Percentiles rank a stretch among this genome's conserved stretches.
phyloP scores from a whole-genome alignment of 331 rosid genomes.

The Ulmus americana region DNA sequence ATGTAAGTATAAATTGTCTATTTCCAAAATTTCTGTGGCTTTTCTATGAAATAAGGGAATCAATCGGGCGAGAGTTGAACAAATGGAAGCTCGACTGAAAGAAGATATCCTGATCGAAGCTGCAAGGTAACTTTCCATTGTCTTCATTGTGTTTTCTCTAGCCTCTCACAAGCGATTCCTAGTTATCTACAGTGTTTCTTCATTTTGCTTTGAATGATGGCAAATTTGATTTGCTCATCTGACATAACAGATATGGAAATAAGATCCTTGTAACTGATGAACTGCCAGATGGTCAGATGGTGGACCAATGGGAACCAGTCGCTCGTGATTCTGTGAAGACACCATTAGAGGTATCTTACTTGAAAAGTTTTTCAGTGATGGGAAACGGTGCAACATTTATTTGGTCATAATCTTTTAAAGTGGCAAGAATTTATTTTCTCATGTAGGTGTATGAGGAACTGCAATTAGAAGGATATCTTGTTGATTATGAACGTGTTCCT shows the following conservation, averaged over 20 bases:
- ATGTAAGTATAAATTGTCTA: background rate
- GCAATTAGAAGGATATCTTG: constrained; percentile 70
- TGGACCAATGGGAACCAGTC: constrained; percentile 92
- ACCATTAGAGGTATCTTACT: constrained; percentile 59
- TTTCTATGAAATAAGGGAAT: constrained; percentile 48
- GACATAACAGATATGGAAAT: constrained; percentile 62
- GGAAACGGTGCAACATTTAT: constrained; percentile 3
- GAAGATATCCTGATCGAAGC: constrained; percentile 70
- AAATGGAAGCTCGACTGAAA: constrained; percentile 73
- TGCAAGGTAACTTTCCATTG: constrained; percentile 50
- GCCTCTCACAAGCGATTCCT: constrained; percentile 4
- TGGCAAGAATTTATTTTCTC: background rate
- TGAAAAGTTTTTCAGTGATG: constrained; percentile 19
- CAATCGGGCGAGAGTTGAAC: constrained; percentile 67
- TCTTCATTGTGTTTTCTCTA: constrained; percentile 2
- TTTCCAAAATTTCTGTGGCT: constrained; percentile 7
- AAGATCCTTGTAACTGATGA: constrained; percentile 94
- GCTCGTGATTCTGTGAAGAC: constrained; percentile 65
- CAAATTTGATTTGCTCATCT: constrained; percentile 27
- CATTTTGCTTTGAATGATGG: constrained; percentile 22
- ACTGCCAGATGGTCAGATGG: constrained; percentile 97
- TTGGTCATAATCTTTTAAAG: background rate
- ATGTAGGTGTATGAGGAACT: constrained; percentile 74
- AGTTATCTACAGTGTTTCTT: constrained; percentile 4
- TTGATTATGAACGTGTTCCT: constrained; percentile 91